Conservation (phyloP, 2,329 filamentous ascomycete species). For the Aspergillus fumigatus region DNA sequence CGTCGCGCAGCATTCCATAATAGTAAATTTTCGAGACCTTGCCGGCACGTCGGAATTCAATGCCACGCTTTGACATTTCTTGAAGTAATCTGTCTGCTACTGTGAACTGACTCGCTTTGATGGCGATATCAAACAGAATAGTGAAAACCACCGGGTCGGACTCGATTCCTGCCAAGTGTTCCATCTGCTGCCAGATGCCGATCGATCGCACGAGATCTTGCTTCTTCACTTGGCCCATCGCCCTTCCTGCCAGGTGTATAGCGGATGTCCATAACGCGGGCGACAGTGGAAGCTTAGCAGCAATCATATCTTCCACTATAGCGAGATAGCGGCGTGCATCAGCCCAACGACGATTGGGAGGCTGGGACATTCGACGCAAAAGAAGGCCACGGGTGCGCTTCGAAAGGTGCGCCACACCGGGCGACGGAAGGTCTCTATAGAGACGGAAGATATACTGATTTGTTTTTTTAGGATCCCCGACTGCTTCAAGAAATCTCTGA, state of each 20-base stretch:
- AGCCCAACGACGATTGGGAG: conserved; percentile 31
- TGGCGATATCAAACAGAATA: conserved; percentile 82
- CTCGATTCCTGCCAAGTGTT: conserved; percentile 60
- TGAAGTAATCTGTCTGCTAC: conserved; percentile 80
- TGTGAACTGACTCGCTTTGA: conserved; percentile 76
- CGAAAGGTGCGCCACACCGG: conserved; percentile 50
- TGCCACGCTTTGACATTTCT: conserved; percentile 69
- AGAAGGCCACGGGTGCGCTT: conserved; percentile 56
- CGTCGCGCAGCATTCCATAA: conserved; percentile 70
- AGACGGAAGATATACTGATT: conserved; percentile 49
- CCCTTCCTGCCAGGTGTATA: conserved; percentile 71
- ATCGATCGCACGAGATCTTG: conserved; percentile 65
- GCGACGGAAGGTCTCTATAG: conserved; percentile 51
- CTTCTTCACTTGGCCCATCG: conserved; percentile 56
- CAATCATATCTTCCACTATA: conserved; percentile 77
- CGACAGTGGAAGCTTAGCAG: conserved; percentile 64
- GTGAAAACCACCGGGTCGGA: conserved; percentile 84
- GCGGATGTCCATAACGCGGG: conserved; percentile 77
- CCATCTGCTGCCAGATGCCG: conserved; percentile 85
- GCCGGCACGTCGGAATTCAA: conserved; percentile 72
- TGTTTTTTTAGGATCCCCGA: conserved; percentile 41
- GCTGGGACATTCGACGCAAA: conserved; percentile 63
- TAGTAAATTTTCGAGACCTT: conserved; percentile 79
- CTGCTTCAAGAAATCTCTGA: conserved; percentile 37
- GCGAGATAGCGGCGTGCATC: conserved; percentile 76